Conservation (phyloP, 805 yeast species). For the Clavispora vitiphila region DNA sequence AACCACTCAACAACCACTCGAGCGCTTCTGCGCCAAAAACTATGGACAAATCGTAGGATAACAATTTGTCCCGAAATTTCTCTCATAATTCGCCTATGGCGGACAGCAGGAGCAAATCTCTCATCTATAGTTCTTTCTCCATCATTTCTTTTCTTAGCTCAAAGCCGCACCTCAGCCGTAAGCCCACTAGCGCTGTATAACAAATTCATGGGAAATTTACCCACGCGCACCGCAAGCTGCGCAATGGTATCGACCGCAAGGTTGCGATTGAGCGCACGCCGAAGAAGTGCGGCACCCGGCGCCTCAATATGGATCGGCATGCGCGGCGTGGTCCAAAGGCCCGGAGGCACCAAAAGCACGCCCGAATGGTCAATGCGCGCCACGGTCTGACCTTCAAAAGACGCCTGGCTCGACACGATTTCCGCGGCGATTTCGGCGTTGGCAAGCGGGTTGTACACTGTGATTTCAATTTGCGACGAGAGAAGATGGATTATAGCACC, state of each 20-base stretch:
- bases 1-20: too few relatives aligned
- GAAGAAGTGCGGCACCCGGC: constrained; percentile 44
- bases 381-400: constrained; percentile 39
- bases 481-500: constrained; percentile 51
- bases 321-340: constrained; percentile 44
- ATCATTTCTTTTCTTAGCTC: constrained; percentile 4
- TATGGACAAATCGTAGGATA: too few relatives aligned
- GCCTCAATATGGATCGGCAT: constrained; percentile 47
- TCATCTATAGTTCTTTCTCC: too few relatives aligned
- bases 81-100: too few relatives aligned
- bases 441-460: constrained; percentile 48
- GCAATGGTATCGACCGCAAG: constrained; percentile 45
- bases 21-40: too few relatives aligned
- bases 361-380: constrained; percentile 43
- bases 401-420: constrained; percentile 45
- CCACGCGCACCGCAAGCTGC: constrained; percentile 35
- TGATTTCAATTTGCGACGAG: constrained; percentile 50
- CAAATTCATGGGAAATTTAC: constrained; percentile 35
- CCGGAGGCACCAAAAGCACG: constrained; percentile 45
- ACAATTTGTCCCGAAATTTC: too few relatives aligned
- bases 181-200: constrained; percentile 44
- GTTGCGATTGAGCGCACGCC: constrained; percentile 47
- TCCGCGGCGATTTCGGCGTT: constrained; percentile 42
- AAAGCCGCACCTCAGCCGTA: constrained; percentile 35
- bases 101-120: too few relatives aligned